Evolutionary conservation across 805 yeast species (phyloP).

Genomic region (Geotrichum ghanense): DNA sequence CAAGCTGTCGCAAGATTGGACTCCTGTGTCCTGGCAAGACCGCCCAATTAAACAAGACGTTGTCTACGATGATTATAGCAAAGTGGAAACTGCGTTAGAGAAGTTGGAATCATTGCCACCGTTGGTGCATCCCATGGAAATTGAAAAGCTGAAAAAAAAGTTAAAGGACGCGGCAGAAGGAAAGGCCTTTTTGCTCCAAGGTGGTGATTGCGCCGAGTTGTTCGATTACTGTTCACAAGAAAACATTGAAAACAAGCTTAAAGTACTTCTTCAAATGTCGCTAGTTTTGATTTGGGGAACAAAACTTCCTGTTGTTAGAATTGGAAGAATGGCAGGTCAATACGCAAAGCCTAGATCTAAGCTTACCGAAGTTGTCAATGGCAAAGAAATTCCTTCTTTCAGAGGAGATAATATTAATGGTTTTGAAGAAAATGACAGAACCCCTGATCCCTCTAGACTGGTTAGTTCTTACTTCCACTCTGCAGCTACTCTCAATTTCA

Average conservation of each 20-base stretch:
- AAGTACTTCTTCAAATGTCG: constrained; percentile 32
- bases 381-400: constrained; percentile 30
- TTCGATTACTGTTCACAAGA: constrained; percentile 32
- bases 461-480: constrained; percentile 35
- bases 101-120: constrained; percentile 33
- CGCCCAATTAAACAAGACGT: constrained; percentile 34
- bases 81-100: constrained; percentile 30
- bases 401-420: constrained; percentile 35
- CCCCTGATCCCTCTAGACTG: constrained; percentile 30
- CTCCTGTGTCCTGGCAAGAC: constrained; percentile 32
- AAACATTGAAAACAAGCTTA: constrained; percentile 30
- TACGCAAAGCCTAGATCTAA: constrained; percentile 36
- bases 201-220: constrained; percentile 35
- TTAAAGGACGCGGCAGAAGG: constrained; percentile 32
- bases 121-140: constrained; percentile 29
- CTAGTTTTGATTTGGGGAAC: constrained; percentile 34
- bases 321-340: constrained; percentile 35
- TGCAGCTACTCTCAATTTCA: constrained; percentile 33
- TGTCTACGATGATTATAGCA: constrained; percentile 27
- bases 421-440: constrained; percentile 27
- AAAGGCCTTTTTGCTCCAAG: constrained; percentile 33
- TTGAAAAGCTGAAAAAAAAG: constrained; percentile 24
- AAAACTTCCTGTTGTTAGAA: constrained; percentile 29
- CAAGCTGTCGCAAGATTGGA: constrained; percentile 20
- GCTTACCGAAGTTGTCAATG: constrained; percentile 30